These are phyloP conservation scores for Corchorus olitorius DNA, from an alignment of 345 rosid species.

Conservation along the genomic window DNA sequence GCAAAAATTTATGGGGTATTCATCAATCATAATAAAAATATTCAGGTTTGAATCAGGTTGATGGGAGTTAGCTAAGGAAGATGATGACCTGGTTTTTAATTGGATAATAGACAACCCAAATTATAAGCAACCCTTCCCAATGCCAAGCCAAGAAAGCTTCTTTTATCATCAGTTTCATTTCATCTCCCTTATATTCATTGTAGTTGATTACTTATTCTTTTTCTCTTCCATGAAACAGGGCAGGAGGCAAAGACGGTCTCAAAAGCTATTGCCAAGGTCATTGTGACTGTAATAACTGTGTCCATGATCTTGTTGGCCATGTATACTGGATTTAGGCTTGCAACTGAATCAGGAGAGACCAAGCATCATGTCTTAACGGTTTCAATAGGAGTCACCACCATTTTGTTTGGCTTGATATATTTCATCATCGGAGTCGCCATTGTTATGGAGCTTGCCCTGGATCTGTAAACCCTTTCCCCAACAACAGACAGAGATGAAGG, in stretches of 20 bases:
- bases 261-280: slow-evolving; percentile 12
- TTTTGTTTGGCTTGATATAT: slow-evolving; percentile 35
- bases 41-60: neutral
- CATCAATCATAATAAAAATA: neutral
- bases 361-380: slow-evolving; percentile 25
- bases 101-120: too few species aligned
- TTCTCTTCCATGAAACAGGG: slow-evolving; percentile 19
- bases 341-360: slow-evolving; percentile 33
- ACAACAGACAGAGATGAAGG: slow-evolving; percentile 10
- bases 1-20: neutral
- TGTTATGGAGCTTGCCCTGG: slow-evolving; percentile 30
- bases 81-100: neutral
- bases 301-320: slow-evolving; percentile 24
- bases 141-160: neutral
- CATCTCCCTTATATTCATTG: neutral
- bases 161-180: neutral
- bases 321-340: slow-evolving; percentile 34
- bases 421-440: slow-evolving; percentile 31
- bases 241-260: slow-evolving; percentile 17
- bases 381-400: slow-evolving; percentile 34
- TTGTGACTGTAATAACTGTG: slow-evolving; percentile 17
- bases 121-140: too few species aligned
- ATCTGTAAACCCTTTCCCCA: slow-evolving; percentile 21
- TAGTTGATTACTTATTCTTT: neutral
- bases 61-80: neutral